Conservation (phyloP, 345 rosid genomes). For the Kernera saxatilis region DNA sequence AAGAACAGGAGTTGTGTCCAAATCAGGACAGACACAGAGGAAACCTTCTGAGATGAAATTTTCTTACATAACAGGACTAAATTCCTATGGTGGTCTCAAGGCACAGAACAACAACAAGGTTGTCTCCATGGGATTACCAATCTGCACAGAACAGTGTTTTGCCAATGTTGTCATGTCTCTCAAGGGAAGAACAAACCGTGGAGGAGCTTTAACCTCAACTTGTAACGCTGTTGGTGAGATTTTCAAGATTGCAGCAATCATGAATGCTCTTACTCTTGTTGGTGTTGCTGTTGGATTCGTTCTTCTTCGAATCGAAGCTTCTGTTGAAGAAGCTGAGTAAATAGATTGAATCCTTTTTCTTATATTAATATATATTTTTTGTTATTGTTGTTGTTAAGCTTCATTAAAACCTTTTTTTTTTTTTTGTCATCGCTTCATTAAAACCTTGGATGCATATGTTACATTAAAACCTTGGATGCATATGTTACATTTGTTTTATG, state of each 20-base stretch:
- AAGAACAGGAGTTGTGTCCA: conserved; percentile 1
- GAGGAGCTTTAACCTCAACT: conserved; percentile 40
- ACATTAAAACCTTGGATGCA: too few species aligned
- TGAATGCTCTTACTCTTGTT: conserved; percentile 52
- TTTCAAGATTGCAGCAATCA: conserved; percentile 50
- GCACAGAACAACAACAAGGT: conserved; percentile 39
- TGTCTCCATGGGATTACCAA: conserved; percentile 35
- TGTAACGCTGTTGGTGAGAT: conserved; percentile 50
- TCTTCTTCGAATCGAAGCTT: conserved; percentile 51
- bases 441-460: too few species aligned
- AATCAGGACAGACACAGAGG: conserved; percentile 18
- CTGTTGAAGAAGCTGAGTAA: conserved; percentile 52
- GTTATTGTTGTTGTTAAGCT: conserved; percentile 9
- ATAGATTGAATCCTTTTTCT: not conserved
- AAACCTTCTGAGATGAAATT: conserved; percentile 22
- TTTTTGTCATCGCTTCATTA: too few species aligned
- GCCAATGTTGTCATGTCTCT: conserved; percentile 35
- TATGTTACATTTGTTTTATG: too few species aligned
- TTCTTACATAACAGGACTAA: conserved; percentile 34
- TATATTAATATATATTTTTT: not conserved
- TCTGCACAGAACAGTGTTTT: conserved; percentile 36
- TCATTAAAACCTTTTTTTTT: too few species aligned
- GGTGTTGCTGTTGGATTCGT: conserved; percentile 64
- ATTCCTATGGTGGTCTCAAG: conserved; percentile 41
- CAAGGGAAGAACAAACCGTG: conserved; percentile 26